Evolutionary conservation across 2,329 filamentous ascomycete genomes (phyloP), one percentile per base, ranked within the genome.

Genomic region (Aureobasidium melanogenum): DNA sequence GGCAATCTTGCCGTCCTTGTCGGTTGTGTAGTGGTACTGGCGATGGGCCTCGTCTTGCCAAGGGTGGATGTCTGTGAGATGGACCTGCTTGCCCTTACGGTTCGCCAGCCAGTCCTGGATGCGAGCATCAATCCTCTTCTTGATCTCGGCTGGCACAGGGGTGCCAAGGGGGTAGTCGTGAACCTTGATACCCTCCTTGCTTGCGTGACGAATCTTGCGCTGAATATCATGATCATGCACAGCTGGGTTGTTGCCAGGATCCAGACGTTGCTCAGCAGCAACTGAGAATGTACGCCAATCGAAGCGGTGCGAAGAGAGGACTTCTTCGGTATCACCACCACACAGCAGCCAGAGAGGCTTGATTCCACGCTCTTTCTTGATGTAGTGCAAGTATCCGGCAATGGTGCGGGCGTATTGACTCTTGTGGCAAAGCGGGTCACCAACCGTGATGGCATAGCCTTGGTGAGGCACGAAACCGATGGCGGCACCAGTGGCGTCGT

Each of bases 281-380:
- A 91, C 93, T 39, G 89, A 93, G 65, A 97, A 82, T 7, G 89
- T 94, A 61, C 91, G 87, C 91, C 91, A 97, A 68, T 89, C 87
- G 64, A 94, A 83, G 67, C 88, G 88, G 10, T 50, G 43, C 61
- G 84, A 82, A 22, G 88, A 91, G 2, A 97, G 83, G 14, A 94
- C 85, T 66, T 89, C 86, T 71, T 96, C 89, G 3, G 89, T 82
- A 0, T 87, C 81, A n/a, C 80, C 77, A 9, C 89, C 90, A n/a
- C 90, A 88, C 12, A 97, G 84, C 69, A 97, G 83, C 92, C 92
- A 97, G 41, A 97, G 81, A 0, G 91, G 91, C 63, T 91, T 91
- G 55, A 93, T 81, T 62, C 80, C 80, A 50, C 81, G 82, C 63
- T 90, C 86, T 61, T 87, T 84, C 67, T 85, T 86, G 66, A 96